A percentile compares a stretch with the other conserved stretches of the same genome.
phyloP scores from a whole-genome alignment of 2,329 filamentous ascomycete genomes.

The Chaetomiaceae sp. region DNA sequence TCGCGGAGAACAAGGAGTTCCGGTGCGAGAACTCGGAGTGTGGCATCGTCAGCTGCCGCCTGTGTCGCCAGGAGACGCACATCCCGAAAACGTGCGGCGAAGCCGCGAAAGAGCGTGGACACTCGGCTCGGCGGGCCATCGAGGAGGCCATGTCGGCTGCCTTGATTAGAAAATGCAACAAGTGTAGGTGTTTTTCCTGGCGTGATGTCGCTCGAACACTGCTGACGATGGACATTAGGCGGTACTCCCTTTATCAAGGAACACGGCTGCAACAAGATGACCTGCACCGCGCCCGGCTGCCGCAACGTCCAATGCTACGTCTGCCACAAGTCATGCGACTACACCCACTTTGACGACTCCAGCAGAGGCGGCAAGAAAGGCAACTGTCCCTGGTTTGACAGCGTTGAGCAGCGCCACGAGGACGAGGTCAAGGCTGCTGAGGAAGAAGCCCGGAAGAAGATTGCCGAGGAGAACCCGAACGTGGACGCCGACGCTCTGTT shows the following conservation, averaged over 20 bases:
- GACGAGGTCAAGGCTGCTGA: conserved; percentile 61
- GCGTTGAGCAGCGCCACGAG: conserved; percentile 54
- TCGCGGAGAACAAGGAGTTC: conserved; percentile 68
- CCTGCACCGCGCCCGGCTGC: conserved; percentile 55
- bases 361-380: conserved; percentile 43
- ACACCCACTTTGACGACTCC: conserved; percentile 64
- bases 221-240: conserved; percentile 36
- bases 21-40: conserved; percentile 65
- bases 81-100: conserved; percentile 70
- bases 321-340: conserved; percentile 63
- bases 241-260: conserved; percentile 75
- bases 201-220: not conserved
- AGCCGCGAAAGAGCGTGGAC: conserved; percentile 53
- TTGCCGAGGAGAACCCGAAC: conserved; percentile 56
- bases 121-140: conserved; percentile 60
- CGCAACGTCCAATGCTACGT: conserved; percentile 60
- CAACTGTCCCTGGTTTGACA: conserved; percentile 67
- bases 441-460: conserved; percentile 49
- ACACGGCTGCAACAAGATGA: conserved; percentile 79
- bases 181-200: conserved; percentile 38
- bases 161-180: conserved; percentile 71
- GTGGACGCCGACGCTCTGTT: conserved; percentile 54
- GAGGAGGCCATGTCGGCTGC: conserved; percentile 84
- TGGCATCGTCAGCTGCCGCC: conserved; percentile 57
- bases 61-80: conserved; percentile 66